phyloP scores from a whole-genome alignment of 2,329 filamentous ascomycete genomes.

The Byssochlamys sp. region DNA sequence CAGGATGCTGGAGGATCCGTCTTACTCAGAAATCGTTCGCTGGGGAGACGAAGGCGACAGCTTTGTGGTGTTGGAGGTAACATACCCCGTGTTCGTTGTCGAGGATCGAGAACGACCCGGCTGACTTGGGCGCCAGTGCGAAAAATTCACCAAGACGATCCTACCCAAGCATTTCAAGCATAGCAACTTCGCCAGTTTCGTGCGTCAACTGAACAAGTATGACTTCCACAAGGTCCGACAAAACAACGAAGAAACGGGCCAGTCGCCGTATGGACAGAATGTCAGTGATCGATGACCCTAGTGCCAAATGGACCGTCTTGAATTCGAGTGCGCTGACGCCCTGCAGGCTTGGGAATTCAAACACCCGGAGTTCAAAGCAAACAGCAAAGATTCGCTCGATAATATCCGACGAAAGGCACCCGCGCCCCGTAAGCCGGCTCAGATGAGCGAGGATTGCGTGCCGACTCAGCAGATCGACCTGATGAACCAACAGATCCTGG shows the following conservation, averaged over 20 bases:
- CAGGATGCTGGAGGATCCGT: constrained; percentile 92
- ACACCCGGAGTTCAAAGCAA: constrained; percentile 88
- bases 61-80: constrained; percentile 92
- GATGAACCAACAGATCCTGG: constrained; percentile 76
- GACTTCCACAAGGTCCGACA: constrained; percentile 96
- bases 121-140: constrained; percentile 53
- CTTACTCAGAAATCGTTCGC: constrained; percentile 82
- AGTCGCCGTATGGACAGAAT: constrained; percentile 70
- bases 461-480: constrained; percentile 81
- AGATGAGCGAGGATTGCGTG: constrained; percentile 61
- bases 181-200: constrained; percentile 95
- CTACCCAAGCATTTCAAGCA: constrained; percentile 98
- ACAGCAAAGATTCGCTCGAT: constrained; percentile 91
- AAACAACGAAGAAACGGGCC: constrained; percentile 75
- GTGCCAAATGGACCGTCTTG: neutral
- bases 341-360: constrained; percentile 85
- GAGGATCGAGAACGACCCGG: constrained; percentile 6
- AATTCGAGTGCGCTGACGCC: neutral
- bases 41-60: constrained; percentile 94
- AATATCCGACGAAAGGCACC: constrained; percentile 94
- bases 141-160: constrained; percentile 95
- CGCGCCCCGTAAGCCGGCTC: constrained; percentile 66
- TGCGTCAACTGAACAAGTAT: constrained; percentile 91
- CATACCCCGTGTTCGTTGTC: constrained; percentile 9
- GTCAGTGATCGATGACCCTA: constrained; percentile 39